Evolutionary conservation across 2,329 filamentous ascomycete species (phyloP).

Genomic region (Periconia digitata): DNA sequence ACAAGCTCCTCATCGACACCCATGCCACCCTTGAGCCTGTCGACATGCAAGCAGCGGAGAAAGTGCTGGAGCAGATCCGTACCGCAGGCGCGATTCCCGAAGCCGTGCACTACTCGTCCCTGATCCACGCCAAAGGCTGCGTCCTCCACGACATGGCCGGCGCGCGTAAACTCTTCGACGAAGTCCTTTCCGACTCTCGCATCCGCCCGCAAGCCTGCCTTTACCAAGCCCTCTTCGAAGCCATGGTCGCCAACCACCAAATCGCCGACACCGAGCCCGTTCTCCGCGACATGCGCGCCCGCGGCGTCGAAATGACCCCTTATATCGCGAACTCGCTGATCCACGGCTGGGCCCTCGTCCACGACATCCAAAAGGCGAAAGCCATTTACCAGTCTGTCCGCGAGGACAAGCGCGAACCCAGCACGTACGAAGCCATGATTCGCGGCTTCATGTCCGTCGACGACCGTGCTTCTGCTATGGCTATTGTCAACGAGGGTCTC

Average conservation of each 20-base stretch:
- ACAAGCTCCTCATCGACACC: conserved; percentile 95
- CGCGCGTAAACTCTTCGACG: conserved; percentile 79
- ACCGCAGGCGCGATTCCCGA: conserved; percentile 75
- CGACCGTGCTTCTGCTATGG: conserved; percentile 73
- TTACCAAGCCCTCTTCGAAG: conserved; percentile 95
- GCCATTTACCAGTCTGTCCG: conserved; percentile 78
- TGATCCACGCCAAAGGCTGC: conserved; percentile 95
- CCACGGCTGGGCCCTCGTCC: conserved; percentile 89
- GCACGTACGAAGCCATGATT: conserved; percentile 98
- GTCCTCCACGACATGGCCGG: conserved; percentile 88
- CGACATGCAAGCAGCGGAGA: conserved; percentile 84
- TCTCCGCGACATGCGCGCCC: conserved; percentile 72
- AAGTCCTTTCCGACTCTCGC: conserved; percentile 67
- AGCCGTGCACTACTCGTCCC: conserved; percentile 90
- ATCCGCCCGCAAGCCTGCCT: conserved; percentile 79
- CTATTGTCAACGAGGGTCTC: conserved; percentile 86
- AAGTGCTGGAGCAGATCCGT: conserved; percentile 77
- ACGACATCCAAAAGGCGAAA: conserved; percentile 76
- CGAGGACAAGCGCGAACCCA: conserved; percentile 82
- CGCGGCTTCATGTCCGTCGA: conserved; percentile 85
- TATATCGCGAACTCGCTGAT: conserved; percentile 99
- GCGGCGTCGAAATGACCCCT: conserved; percentile 81
- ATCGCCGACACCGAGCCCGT: conserved; percentile 72
- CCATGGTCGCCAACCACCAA: conserved; percentile 91
- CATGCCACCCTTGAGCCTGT: conserved; percentile 92